Conservation (phyloP, 805 yeast species). For the Dipodascus geniculatus region DNA sequence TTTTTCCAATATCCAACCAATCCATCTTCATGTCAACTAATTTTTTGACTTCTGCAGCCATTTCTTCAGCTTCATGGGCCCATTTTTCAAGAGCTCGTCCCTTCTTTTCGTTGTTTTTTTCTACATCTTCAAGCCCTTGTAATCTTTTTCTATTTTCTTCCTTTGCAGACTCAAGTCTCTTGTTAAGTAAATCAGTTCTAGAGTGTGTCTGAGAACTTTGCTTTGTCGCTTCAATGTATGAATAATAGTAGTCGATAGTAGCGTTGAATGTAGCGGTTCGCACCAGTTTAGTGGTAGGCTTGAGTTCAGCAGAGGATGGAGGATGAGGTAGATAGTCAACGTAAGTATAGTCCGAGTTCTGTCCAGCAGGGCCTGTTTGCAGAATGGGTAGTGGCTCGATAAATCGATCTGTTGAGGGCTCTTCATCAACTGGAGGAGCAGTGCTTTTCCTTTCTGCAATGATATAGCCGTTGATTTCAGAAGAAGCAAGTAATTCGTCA, state of each 20-base stretch:
- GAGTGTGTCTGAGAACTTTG: conserved; percentile 62
- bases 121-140: conserved; percentile 50
- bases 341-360: conserved; percentile 36
- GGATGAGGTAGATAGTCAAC: conserved; percentile 64
- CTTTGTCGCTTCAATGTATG: conserved; percentile 74
- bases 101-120: conserved; percentile 47
- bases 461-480: conserved; percentile 43
- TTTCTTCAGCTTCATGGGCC: conserved; percentile 61
- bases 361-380: conserved; percentile 6
- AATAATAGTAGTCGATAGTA: conserved; percentile 74
- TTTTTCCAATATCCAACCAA: conserved; percentile 78
- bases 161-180: conserved; percentile 62
- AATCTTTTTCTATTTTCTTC: conserved; percentile 62
- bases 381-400: conserved; percentile 7
- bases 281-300: conserved; percentile 26
- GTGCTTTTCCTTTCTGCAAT: conserved; percentile 45
- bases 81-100: conserved; percentile 64
- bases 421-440: conserved; percentile 29
- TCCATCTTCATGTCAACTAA: conserved; percentile 79
- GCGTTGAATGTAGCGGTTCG: conserved; percentile 58
- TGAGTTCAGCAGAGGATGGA: conserved; percentile 29
- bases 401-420: conserved; percentile 5
- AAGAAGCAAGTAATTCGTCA: conserved; percentile 23
- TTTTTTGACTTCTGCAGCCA: conserved; percentile 52
- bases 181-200: conserved; percentile 64